These are phyloP conservation scores for Cicer arietinum DNA, from an alignment of 306 rosid species.

Conservation along the genomic window DNA sequence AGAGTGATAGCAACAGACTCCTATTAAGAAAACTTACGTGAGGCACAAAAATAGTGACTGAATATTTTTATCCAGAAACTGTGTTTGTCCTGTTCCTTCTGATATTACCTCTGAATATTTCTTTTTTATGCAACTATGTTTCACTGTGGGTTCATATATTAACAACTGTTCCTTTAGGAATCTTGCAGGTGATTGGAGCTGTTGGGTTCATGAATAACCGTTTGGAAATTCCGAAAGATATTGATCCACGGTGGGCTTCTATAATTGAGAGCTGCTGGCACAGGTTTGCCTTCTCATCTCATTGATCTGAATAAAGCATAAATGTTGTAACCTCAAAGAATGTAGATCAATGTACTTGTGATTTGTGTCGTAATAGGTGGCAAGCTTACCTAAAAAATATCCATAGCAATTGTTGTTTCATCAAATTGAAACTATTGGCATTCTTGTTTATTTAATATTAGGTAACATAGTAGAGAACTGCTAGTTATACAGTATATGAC, in stretches of 20 bases:
- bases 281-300: conserved; percentile 55
- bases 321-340: conserved; percentile 32
- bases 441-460: neutral
- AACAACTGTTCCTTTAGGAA: conserved; percentile 56
- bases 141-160: conserved; percentile 48
- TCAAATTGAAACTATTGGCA: conserved; percentile 17
- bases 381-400: conserved; percentile 28
- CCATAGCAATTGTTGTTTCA: conserved; percentile 32
- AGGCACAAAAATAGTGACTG: neutral
- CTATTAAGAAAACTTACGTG: no score
- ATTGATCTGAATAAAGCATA: conserved; percentile 30
- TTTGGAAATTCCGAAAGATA: conserved; percentile 85
- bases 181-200: conserved; percentile 95
- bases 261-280: conserved; percentile 96
- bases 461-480: neutral
- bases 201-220: conserved; percentile 98
- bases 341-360: conserved; percentile 28
- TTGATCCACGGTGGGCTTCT: conserved; percentile 87
- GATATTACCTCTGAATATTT: neutral
- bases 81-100: conserved; percentile 17
- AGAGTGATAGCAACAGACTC: neutral
- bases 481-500: neutral
- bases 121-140: neutral
- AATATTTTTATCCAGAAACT: neutral
- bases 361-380: conserved; percentile 23